A percentile compares a stretch with the other conserved stretches of the same genome.
Evolutionary conservation across 2,329 filamentous ascomycete genomes (phyloP).

Genomic region (Colletotrichum melonis): DNA sequence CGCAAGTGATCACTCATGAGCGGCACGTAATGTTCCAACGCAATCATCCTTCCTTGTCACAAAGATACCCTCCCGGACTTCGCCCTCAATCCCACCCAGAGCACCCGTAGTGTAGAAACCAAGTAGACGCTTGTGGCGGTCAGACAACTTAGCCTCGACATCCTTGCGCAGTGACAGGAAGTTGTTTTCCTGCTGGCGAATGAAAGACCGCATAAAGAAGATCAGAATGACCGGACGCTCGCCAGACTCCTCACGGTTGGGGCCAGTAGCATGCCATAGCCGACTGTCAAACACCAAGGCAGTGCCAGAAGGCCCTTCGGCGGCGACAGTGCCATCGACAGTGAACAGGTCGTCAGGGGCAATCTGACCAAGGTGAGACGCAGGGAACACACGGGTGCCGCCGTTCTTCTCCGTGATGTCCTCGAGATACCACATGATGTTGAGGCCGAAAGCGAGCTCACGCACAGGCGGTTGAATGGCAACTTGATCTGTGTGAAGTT

Average conservation of each 20-base stretch:
- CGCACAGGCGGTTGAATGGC: background rate
- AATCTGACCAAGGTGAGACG: background rate
- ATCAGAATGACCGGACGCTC: slow-evolving; percentile 21
- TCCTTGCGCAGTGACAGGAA: slow-evolving; percentile 22
- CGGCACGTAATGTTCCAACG: too few relatives aligned
- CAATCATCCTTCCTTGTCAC: too few relatives aligned
- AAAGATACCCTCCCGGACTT: too few relatives aligned
- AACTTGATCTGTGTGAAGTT: background rate
- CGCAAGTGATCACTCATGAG: too few relatives aligned
- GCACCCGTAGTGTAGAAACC: too few relatives aligned
- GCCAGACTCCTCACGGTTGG: slow-evolving; percentile 5
- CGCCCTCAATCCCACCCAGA: too few relatives aligned
- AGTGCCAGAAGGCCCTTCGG: background rate
- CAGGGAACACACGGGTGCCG: background rate
- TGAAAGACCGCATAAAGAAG: slow-evolving; percentile 20
- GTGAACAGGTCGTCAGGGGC: background rate
- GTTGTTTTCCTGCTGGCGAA: slow-evolving; percentile 18
- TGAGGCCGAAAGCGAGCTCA: background rate
- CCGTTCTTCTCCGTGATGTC: background rate
- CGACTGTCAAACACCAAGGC: slow-evolving; percentile 2
- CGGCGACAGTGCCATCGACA: slow-evolving; percentile 10
- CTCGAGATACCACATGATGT: background rate
- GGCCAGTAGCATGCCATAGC: slow-evolving; percentile 8
- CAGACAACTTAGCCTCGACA: slow-evolving; percentile 17
- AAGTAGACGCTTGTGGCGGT: slow-evolving; percentile 4